Conservation (phyloP, 768 basidiomycete genomes). For the Kondoa subrosea region DNA sequence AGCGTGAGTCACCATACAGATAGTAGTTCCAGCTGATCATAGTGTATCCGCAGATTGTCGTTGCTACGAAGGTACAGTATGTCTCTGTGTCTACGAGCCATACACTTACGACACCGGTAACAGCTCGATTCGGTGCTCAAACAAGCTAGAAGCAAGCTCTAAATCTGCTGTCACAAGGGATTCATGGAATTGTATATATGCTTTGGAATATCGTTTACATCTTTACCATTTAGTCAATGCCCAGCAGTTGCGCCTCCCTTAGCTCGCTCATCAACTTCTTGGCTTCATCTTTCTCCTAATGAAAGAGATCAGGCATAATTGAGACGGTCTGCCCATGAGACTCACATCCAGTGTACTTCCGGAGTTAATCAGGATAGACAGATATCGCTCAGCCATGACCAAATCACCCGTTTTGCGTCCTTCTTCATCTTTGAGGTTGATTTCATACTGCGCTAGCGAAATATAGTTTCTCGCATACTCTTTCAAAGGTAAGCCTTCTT, state of each 20-base stretch:
- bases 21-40: neutral
- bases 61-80: neutral
- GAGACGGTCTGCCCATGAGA: neutral
- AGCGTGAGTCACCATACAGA: slow-evolving; percentile 24
- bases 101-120: no score
- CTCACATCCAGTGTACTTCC: slow-evolving; percentile 36
- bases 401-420: neutral
- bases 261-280: neutral
- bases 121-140: slow-evolving; percentile 68
- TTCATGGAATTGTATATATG: neutral
- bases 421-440: neutral
- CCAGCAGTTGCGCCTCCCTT: neutral
- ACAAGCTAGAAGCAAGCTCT: slow-evolving; percentile 26
- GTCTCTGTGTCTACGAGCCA: no score
- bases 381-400: slow-evolving; percentile 35
- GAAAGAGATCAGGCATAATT: neutral
- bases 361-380: slow-evolving; percentile 58
- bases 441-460: neutral
- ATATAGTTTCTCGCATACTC: slow-evolving; percentile 4
- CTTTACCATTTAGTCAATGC: neutral
- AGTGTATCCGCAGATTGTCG: neutral
- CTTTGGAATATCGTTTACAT: neutral
- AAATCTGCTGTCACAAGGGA: no score
- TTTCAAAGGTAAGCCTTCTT: neutral
- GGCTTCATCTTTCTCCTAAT: slow-evolving; percentile 7